phyloP scores from a whole-genome alignment of 441 rosid species.

The Euphorbia corollata region DNA sequence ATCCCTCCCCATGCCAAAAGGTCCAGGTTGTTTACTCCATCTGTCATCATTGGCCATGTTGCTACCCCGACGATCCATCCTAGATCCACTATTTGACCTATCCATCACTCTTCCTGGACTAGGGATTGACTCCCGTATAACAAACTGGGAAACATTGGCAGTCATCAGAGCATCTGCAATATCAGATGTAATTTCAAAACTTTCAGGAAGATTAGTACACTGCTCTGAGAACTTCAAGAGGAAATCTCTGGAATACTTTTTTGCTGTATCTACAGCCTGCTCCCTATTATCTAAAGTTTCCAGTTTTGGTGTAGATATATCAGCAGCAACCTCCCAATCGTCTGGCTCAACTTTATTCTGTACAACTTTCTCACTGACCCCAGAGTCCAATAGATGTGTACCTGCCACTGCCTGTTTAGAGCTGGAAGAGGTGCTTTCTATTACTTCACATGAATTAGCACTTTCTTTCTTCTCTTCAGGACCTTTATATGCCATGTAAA shows the following conservation, averaged over 20 bases:
- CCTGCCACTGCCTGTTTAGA: slow-evolving; percentile 33
- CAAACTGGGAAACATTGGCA: slow-evolving; percentile 34
- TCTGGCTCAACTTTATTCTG: slow-evolving; percentile 65
- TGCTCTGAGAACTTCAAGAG: slow-evolving; percentile 69
- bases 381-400: slow-evolving; percentile 27
- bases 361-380: slow-evolving; percentile 29
- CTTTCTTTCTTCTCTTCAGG: slow-evolving; percentile 75
- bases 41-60: slow-evolving; percentile 56
- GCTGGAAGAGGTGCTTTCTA: slow-evolving; percentile 24
- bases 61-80: slow-evolving; percentile 65
- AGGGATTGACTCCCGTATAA: slow-evolving; percentile 48
- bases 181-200: slow-evolving; percentile 48
- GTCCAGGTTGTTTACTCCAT: slow-evolving; percentile 53
- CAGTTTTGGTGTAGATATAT: slow-evolving; percentile 70
- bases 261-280: slow-evolving; percentile 30
- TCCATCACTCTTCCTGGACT: slow-evolving; percentile 60
- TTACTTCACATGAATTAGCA: slow-evolving; percentile 25
- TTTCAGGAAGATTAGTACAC: slow-evolving; percentile 62
- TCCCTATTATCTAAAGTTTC: slow-evolving; percentile 37
- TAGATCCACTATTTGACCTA: slow-evolving; percentile 52
- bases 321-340: slow-evolving; percentile 98
- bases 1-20: slow-evolving; percentile 49
- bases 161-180: slow-evolving; percentile 42
- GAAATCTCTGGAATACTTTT: slow-evolving; percentile 92
- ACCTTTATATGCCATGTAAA: slow-evolving; percentile 81